Conservation (phyloP, 257 asterid genomes). For the Gentiana dahurica region DNA sequence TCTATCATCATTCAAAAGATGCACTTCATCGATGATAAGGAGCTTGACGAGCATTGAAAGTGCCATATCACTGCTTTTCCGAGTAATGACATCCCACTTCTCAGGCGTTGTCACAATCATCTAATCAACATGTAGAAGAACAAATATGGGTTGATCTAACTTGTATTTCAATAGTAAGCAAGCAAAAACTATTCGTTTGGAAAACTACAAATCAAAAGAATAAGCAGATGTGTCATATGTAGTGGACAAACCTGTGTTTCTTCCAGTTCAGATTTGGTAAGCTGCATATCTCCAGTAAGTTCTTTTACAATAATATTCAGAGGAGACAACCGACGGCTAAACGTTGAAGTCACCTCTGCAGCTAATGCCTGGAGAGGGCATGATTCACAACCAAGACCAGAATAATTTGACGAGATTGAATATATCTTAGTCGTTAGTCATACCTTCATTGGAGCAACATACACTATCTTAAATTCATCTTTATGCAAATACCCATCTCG, state of each 20-base stretch:
- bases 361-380: slow-evolving; percentile 69
- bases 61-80: slow-evolving; percentile 98
- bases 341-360: slow-evolving; percentile 94
- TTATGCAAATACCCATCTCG: slow-evolving; percentile 93
- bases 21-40: slow-evolving; percentile 96
- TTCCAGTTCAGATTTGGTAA: slow-evolving; percentile 79
- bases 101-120: slow-evolving; percentile 99
- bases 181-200: neutral
- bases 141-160: neutral
- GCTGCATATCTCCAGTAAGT: slow-evolving; percentile 99
- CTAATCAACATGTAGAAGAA: slow-evolving; percentile 32
- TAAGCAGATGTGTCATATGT: slow-evolving; percentile 9
- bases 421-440: slow-evolving; percentile 3
- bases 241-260: slow-evolving; percentile 69
- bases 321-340: slow-evolving; percentile 83
- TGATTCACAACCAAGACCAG: neutral
- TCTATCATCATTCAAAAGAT: slow-evolving; percentile 90
- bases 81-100: slow-evolving; percentile 99
- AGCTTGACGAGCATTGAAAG: slow-evolving; percentile 98
- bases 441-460: slow-evolving; percentile 99
- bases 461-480: slow-evolving; percentile 93
- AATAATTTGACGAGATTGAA: slow-evolving; percentile 4
- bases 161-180: too few species aligned
- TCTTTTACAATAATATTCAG: slow-evolving; percentile 78
- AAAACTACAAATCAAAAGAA: neutral